Base-by-base conservation (phyloP, 148 eudicot genomes). In the Camellia granthamiana region DNA sequence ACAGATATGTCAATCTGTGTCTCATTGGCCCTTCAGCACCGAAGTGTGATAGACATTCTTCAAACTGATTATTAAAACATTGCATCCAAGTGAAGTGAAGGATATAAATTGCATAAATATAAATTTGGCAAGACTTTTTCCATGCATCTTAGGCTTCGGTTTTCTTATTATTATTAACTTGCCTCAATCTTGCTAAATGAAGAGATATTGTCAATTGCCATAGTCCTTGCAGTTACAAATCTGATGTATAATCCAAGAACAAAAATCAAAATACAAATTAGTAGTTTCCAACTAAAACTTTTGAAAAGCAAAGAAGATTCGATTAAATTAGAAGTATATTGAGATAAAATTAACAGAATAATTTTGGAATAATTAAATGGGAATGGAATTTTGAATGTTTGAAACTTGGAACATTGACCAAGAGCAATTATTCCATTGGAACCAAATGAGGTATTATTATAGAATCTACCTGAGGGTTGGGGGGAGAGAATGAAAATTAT, bases 81-180 rank as follows among this genome's bases (percentile, higher is more conserved):
- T 16, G 62, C 62, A 16, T 3, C 19, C 1, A 2, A 3, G 19
- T n/a, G 16, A 59, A 59, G 18, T 59, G 19, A 14, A 59, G 62
- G n/a, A 59, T 3, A 14, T 59, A 14, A 14, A 14, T 59, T 16
- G 3, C 19, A 3, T 3, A 59, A 59, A 16, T 6, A 55, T 6
- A 59, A 14, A 59, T 19, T 7, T 63, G 65, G 67, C 67, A n/a
- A 63, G 64, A 60, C n/a, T 60, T 60, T 63, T 63, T 63, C 67
- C 41, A 21, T 5, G 21, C 11, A 63, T 63, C 41, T n/a, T 11
- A 19, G 67, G 67, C 68, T 64, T 19, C 1, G 13, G 10, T 64
- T 19, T 64, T 64, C 68, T 42, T 23, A 21, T 64, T 18, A 15
- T 18, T 7, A 18, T 60, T 60, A 5, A 60, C 18, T 60, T 60